Evolutionary conservation across 1,284 basidiomycete genomes (phyloP).

Genomic region (Cystobasidium sp.): DNA sequence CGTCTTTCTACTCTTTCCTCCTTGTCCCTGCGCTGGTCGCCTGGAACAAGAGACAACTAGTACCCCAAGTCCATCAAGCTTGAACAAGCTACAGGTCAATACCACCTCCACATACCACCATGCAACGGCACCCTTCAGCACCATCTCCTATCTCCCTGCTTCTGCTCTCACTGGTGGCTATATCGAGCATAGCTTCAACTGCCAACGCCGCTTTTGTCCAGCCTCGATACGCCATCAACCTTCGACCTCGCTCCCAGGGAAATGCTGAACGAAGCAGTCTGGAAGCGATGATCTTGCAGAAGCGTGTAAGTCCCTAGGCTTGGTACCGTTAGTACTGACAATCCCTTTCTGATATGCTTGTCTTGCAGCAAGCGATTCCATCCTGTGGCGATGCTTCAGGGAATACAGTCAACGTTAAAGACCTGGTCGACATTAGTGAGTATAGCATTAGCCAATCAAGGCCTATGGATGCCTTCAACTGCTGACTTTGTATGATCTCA

Average conservation of each 20-base stretch:
- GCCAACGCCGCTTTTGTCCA: not conserved
- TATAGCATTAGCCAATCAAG: no score
- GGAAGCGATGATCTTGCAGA: not conserved
- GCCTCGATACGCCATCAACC: not conserved
- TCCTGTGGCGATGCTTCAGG: constrained; percentile 26
- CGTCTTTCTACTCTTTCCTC: not conserved
- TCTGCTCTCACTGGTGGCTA: no score
- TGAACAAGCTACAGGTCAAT: no score
- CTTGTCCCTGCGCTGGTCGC: not conserved
- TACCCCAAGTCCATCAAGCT: not conserved
- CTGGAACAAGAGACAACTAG: not conserved
- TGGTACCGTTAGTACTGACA: not conserved
- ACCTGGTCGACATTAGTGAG: constrained; percentile 8
- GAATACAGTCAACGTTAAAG: not conserved
- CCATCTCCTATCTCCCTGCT: no score
- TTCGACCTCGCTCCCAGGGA: not conserved
- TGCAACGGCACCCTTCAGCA: no score
- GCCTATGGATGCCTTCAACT: no score
- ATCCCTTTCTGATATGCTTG: not conserved
- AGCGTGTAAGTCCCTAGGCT: not conserved
- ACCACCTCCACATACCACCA: no score
- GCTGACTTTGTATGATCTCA: not conserved
- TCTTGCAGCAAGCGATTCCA: constrained; percentile 2
- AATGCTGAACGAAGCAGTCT: not conserved
- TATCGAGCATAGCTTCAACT: no score